These are phyloP conservation scores for Daldinia bambusicola DNA, from an alignment of 495 filamentous ascomycete genomes.

Conservation along the genomic window DNA sequence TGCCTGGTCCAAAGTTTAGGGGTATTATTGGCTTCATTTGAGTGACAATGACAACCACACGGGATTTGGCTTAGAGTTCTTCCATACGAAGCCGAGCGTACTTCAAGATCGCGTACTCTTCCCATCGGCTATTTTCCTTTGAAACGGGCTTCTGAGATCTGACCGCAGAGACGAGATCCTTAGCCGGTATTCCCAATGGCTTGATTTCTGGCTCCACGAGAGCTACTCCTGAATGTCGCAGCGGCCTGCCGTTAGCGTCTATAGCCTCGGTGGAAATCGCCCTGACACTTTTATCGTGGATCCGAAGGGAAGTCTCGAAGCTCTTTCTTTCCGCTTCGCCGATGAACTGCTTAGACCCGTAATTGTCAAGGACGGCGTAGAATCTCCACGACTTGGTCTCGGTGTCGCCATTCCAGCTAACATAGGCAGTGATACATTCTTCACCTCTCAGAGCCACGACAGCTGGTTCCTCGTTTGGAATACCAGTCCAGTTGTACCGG, in stretches of 20 bases:
- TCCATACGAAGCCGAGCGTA: slow-evolving; percentile 16
- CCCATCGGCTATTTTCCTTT: slow-evolving; percentile 12
- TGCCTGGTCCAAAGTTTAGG: background rate
- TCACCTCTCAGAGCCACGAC: slow-evolving; percentile 45
- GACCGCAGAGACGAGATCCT: background rate
- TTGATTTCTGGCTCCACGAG: slow-evolving; percentile 44
- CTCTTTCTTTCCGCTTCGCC: slow-evolving; percentile 45
- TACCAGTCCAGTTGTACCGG: slow-evolving; percentile 52
- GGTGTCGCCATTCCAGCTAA: slow-evolving; percentile 56
- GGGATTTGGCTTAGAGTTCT: background rate
- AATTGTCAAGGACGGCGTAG: slow-evolving; percentile 39
- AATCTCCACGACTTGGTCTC: slow-evolving; percentile 51
- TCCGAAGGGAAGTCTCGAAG: slow-evolving; percentile 50
- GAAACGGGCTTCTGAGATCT: background rate
- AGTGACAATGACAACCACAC: background rate
- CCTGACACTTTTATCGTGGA: slow-evolving; percentile 19
- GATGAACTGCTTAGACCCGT: slow-evolving; percentile 43
- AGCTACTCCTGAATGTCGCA: slow-evolving; percentile 41
- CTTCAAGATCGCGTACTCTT: slow-evolving; percentile 22
- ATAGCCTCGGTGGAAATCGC: slow-evolving; percentile 48
- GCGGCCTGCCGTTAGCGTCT: slow-evolving; percentile 37
- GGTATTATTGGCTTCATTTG: no score
- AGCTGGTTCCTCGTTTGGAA: slow-evolving; percentile 50
- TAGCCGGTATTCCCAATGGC: background rate
- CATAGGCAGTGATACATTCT: slow-evolving; percentile 46